Percentiles rank a stretch among this genome's conserved stretches.
Evolutionary conservation across 2,329 filamentous ascomycete species (phyloP).

Genomic region (Rosellinia necatrix): DNA sequence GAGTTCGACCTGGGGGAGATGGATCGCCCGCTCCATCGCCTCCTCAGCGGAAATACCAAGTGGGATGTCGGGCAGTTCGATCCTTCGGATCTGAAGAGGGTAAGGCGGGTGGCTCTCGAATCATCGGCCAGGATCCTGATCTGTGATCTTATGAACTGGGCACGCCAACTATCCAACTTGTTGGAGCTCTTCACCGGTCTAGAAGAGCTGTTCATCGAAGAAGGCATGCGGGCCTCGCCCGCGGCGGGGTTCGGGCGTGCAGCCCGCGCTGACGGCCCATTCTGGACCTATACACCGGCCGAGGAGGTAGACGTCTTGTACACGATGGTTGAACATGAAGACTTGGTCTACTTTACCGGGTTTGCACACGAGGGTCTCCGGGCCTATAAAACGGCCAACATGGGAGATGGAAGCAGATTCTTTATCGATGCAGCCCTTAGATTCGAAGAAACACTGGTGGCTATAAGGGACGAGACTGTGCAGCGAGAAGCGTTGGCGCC

Average conservation of each 20-base stretch:
- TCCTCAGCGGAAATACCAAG: constrained; percentile 13
- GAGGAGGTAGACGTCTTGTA: constrained; percentile 8
- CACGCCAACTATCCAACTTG: not conserved
- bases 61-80: constrained; percentile 31
- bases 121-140: not conserved
- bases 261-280: not conserved
- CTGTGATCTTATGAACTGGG: not conserved
- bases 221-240: not conserved
- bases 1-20: not conserved
- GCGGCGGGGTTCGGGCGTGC: not conserved
- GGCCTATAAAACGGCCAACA: constrained; percentile 11
- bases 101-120: constrained; percentile 24
- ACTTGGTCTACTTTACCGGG: not conserved
- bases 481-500: not conserved
- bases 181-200: constrained; percentile 12
- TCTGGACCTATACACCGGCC: constrained; percentile 14
- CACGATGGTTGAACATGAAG: not conserved
- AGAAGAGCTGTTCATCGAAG: constrained; percentile 22
- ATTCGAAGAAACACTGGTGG: not conserved
- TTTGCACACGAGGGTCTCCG: not conserved
- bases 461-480: constrained; percentile 3
- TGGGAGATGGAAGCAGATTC: constrained; percentile 11
- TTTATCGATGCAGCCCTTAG: constrained; percentile 10
- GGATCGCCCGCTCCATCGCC: not conserved
- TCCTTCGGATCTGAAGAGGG: constrained; percentile 22